Conservation (phyloP, 2,329 filamentous ascomycete genomes). For the Cryoendolithus antarcticus region DNA sequence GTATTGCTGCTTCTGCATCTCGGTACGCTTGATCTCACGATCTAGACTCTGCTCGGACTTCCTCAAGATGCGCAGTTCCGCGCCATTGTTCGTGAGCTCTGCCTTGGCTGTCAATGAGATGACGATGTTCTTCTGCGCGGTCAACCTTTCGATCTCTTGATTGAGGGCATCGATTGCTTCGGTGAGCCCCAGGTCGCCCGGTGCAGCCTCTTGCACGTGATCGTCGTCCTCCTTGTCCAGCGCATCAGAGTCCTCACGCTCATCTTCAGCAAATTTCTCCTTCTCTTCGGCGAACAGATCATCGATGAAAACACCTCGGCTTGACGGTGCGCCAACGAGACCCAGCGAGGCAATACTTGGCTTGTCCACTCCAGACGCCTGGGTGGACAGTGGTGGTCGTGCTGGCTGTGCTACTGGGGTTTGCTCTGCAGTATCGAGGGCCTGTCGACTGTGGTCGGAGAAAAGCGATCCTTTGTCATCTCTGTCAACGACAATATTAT, state of each 20-base stretch:
- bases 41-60: constrained; percentile 92
- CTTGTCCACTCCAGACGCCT: constrained; percentile 38
- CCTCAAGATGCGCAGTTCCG: constrained; percentile 77
- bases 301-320: constrained; percentile 84
- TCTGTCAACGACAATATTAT: constrained; percentile 78
- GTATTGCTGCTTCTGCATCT: constrained; percentile 92
- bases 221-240: constrained; percentile 56
- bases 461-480: constrained; percentile 56
- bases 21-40: constrained; percentile 83
- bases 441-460: constrained; percentile 45
- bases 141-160: constrained; percentile 78
- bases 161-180: constrained; percentile 86
- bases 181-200: constrained; percentile 81
- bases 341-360: constrained; percentile 86
- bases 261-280: constrained; percentile 72
- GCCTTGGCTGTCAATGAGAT: constrained; percentile 88
- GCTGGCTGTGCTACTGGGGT: constrained; percentile 9
- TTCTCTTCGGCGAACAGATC: constrained; percentile 90
- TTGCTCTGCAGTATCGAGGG: constrained; percentile 27
- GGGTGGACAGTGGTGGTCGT: constrained; percentile 8
- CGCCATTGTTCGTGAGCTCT: constrained; percentile 91
- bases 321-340: constrained; percentile 73
- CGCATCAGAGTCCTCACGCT: constrained; percentile 59
- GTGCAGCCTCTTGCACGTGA: constrained; percentile 84
- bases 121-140: constrained; percentile 78